These are phyloP conservation scores for Globisporangium takayamanum DNA, from an alignment of 352 stramenopile species.

Conservation along the genomic window DNA sequence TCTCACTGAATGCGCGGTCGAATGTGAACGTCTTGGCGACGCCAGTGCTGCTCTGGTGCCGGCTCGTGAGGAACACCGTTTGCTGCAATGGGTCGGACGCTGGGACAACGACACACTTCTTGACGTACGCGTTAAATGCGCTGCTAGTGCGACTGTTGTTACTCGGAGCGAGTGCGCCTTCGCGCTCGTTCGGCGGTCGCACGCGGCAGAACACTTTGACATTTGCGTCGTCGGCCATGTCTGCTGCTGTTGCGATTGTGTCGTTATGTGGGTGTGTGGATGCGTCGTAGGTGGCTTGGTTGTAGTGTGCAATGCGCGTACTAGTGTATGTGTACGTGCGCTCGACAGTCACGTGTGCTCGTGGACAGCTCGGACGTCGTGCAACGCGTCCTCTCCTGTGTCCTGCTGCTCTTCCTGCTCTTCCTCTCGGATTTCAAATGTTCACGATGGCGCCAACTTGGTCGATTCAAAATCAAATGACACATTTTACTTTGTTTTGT, in stretches of 20 bases:
- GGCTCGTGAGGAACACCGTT: constrained; percentile 54
- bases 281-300: not conserved
- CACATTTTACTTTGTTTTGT: not conserved
- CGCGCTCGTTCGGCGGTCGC: constrained; percentile 71
- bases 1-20: constrained; percentile 87
- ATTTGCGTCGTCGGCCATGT: constrained; percentile 51
- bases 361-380: not conserved
- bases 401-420: not conserved
- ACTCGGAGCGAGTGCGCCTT: constrained; percentile 23
- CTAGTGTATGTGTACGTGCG: not conserved
- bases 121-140: constrained; percentile 23
- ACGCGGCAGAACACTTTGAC: constrained; percentile 87
- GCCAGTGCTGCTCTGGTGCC: constrained; percentile 17
- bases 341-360: not conserved
- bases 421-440: constrained; percentile 3
- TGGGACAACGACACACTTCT: constrained; percentile 63
- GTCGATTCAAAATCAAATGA: not conserved
- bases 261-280: not conserved
- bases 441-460: not conserved
- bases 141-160: not conserved
- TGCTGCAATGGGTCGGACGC: constrained; percentile 35
- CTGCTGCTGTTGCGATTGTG: not conserved
- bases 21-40: constrained; percentile 81
- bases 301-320: not conserved
- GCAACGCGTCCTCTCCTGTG: not conserved